phyloP scores from a whole-genome alignment of 116 monocot species.

The Posidonia oceanica region DNA sequence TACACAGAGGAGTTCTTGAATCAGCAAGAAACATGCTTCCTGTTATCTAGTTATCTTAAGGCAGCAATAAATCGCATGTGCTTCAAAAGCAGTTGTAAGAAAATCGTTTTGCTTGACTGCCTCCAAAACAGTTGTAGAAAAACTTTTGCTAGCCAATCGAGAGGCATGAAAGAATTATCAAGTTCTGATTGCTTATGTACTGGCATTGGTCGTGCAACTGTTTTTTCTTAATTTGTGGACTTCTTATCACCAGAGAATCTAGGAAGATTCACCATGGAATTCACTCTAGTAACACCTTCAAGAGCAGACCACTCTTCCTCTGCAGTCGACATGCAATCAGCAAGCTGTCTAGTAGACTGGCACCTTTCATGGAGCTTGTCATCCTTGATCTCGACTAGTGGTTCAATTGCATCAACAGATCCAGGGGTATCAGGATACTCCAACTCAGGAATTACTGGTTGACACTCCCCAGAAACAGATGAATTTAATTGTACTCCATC shows the following conservation, averaged over 20 bases:
- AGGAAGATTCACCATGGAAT: constrained; percentile 70
- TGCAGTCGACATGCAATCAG: constrained; percentile 50
- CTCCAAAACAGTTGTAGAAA: background rate
- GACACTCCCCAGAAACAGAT: background rate
- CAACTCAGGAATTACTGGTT: background rate
- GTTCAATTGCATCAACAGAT: constrained; percentile 22
- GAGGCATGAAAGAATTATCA: background rate
- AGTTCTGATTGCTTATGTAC: background rate
- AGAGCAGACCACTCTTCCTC: constrained; percentile 91
- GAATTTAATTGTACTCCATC: background rate
- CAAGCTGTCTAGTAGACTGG: constrained; percentile 45
- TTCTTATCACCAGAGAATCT: constrained; percentile 46
- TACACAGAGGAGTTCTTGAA: too few relatives aligned
- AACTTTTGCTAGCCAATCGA: background rate
- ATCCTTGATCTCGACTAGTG: constrained; percentile 13
- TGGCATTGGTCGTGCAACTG: background rate
- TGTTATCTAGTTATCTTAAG: too few relatives aligned
- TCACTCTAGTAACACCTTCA: constrained; percentile 71
- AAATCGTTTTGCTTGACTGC: too few relatives aligned
- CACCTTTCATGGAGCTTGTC: constrained; percentile 19
- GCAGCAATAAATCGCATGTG: too few relatives aligned
- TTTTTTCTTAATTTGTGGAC: constrained; percentile 8
- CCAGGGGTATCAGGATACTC: background rate
- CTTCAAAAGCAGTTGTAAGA: too few relatives aligned
- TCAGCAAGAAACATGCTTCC: too few relatives aligned